phyloP scores from a whole-genome alignment of 495 filamentous ascomycete genomes.

The Penicillium lividum region DNA sequence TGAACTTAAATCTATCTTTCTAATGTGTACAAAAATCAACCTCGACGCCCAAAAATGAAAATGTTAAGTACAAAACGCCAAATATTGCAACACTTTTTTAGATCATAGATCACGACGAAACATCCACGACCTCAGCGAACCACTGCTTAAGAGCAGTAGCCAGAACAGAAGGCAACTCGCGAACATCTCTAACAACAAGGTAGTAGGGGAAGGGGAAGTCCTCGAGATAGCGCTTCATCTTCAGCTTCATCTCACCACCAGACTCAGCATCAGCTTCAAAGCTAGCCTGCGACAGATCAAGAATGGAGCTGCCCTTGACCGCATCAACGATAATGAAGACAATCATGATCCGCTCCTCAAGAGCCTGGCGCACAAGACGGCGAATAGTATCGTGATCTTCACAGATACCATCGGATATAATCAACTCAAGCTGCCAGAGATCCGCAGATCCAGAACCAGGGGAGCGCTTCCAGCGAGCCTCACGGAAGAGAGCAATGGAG shows the following conservation, averaged over 20 bases:
- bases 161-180: constrained; percentile 84
- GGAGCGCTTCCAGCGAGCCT: constrained; percentile 62
- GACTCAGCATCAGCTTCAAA: constrained; percentile 62
- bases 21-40: constrained; percentile 3
- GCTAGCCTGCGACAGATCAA: constrained; percentile 78
- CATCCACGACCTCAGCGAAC: constrained; percentile 89
- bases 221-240: constrained; percentile 87
- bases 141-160: constrained; percentile 89
- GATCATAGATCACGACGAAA: constrained; percentile 37
- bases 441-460: constrained; percentile 62
- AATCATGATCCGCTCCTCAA: constrained; percentile 95
- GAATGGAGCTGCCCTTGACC: constrained; percentile 63
- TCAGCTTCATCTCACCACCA: constrained; percentile 64
- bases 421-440: constrained; percentile 94
- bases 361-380: constrained; percentile 78
- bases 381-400: constrained; percentile 84
- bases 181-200: constrained; percentile 86
- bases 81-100: constrained; percentile 3
- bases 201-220: constrained; percentile 96
- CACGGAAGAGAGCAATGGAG: constrained; percentile 78
- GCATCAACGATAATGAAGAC: constrained; percentile 96
- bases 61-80: constrained; percentile 6
- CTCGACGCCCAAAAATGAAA: constrained; percentile 9
- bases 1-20: background rate
- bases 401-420: constrained; percentile 91